These are phyloP conservation scores for Bruguiera gymnorhiza DNA, from an alignment of 345 rosid genomes.

Conservation along the genomic window DNA sequence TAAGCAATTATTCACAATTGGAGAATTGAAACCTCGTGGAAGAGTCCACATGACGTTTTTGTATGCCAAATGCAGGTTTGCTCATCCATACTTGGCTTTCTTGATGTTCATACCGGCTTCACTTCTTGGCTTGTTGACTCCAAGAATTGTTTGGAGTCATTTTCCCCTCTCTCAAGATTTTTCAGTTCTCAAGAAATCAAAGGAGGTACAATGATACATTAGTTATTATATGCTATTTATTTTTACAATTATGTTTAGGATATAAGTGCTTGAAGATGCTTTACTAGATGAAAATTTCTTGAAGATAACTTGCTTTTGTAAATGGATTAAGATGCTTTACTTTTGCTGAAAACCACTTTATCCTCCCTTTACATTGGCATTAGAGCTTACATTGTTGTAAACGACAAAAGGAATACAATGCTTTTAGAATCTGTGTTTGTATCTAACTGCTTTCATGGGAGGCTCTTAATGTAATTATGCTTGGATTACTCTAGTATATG, in stretches of 20 bases:
- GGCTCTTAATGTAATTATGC: neutral
- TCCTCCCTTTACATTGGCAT: too few species aligned
- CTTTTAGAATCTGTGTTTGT: too few species aligned
- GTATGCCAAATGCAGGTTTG: conserved; percentile 66
- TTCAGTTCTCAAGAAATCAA: conserved; percentile 48
- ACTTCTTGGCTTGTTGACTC: conserved; percentile 70
- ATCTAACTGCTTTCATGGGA: too few species aligned
- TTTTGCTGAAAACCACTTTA: neutral
- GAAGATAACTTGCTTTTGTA: neutral
- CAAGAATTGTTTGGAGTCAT: conserved; percentile 50
- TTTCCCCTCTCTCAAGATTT: conserved; percentile 60
- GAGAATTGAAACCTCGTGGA: neutral
- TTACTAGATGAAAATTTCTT: neutral
- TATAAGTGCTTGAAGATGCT: too few species aligned
- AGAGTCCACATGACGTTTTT: neutral
- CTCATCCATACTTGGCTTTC: conserved; percentile 80
- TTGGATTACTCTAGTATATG: neutral
- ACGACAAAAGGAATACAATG: too few species aligned
- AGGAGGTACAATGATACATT: conserved; percentile 53
- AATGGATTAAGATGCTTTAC: neutral
- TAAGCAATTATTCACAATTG: neutral
- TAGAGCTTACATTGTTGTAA: too few species aligned
- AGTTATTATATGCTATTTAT: neutral
- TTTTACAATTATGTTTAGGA: too few species aligned
- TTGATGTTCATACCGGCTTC: conserved; percentile 83